Percentiles rank a stretch among this genome's conserved stretches.
Evolutionary conservation across 163 green algal species (phyloP).

Genomic region (Coccomyxa subellipsoidea): DNA sequence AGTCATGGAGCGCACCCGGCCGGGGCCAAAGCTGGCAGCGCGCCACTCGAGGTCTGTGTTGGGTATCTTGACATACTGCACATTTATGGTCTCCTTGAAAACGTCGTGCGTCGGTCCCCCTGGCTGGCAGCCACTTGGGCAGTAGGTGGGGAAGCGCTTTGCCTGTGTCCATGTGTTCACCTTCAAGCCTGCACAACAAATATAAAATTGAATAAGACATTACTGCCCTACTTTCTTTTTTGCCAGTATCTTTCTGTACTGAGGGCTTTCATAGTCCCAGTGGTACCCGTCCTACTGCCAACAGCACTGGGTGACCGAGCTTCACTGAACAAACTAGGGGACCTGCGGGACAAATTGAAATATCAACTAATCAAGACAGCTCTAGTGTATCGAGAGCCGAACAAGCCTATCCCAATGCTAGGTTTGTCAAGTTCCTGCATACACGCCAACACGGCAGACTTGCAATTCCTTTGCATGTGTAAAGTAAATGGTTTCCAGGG

Average conservation of each 20-base stretch:
- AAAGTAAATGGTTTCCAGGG: not conserved
- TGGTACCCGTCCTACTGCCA: too few relatives aligned
- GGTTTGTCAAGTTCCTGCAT: too few relatives aligned
- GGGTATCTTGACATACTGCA: not conserved
- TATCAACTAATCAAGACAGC: too few relatives aligned
- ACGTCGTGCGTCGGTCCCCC: not conserved
- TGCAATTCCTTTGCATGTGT: not conserved
- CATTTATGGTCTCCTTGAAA: not conserved
- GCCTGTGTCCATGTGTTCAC: not conserved
- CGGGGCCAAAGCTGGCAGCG: not conserved
- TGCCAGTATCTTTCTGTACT: not conserved
- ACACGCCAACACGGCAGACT: too few relatives aligned
- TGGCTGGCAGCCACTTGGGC: not conserved
- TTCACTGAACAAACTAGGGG: not conserved
- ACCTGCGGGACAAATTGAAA: too few relatives aligned
- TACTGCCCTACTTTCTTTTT: not conserved
- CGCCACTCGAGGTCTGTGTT: not conserved
- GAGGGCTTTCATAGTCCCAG: too few relatives aligned
- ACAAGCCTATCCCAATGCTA: too few relatives aligned
- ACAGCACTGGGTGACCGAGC: not conserved
- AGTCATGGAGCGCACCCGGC: not conserved
- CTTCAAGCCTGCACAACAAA: not conserved
- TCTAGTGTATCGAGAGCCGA: too few relatives aligned
- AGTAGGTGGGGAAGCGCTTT: not conserved
- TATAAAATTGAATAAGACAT: not conserved